A percentile compares a stretch with the other conserved stretches of the same genome.
phyloP scores from a whole-genome alignment of 306 rosid species.

The Sindora glabra region DNA sequence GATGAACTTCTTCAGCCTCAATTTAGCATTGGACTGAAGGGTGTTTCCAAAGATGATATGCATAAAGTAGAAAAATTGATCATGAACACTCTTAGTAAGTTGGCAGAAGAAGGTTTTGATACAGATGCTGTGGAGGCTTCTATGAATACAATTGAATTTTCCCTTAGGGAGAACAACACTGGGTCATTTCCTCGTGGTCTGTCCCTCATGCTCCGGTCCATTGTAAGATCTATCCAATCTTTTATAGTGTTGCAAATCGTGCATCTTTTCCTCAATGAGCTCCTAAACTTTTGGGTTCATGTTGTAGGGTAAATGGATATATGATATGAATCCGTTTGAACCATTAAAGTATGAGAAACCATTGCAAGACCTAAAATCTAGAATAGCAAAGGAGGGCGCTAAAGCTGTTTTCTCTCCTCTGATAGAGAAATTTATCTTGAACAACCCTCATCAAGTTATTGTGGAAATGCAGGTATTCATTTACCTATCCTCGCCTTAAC shows the following conservation, averaged over 20 bases:
- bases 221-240: conserved; percentile 43
- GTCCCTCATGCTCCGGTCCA: conserved; percentile 93
- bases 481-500: not conserved
- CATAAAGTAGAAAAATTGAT: conserved; percentile 77
- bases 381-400: conserved; percentile 80
- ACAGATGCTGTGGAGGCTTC: conserved; percentile 91
- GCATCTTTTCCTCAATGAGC: conserved; percentile 2
- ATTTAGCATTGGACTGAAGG: conserved; percentile 90
- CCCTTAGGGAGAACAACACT: conserved; percentile 93
- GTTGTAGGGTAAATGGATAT: conserved; percentile 91
- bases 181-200: conserved; percentile 94
- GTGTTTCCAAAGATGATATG: conserved; percentile 77
- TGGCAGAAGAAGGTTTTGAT: conserved; percentile 87
- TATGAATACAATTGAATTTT: conserved; percentile 97
- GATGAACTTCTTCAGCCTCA: conserved; percentile 98
- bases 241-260: conserved; percentile 1
- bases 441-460: conserved; percentile 79
- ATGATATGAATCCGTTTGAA: conserved; percentile 94
- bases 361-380: conserved; percentile 72
- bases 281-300: conserved; percentile 12
- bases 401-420: conserved; percentile 86
- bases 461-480: conserved; percentile 87
- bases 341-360: conserved; percentile 94
- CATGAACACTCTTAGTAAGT: conserved; percentile 49
- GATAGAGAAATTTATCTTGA: conserved; percentile 76